phyloP scores from a whole-genome alignment of 176 grass and related monocot species.

The Carex myosuroides region DNA sequence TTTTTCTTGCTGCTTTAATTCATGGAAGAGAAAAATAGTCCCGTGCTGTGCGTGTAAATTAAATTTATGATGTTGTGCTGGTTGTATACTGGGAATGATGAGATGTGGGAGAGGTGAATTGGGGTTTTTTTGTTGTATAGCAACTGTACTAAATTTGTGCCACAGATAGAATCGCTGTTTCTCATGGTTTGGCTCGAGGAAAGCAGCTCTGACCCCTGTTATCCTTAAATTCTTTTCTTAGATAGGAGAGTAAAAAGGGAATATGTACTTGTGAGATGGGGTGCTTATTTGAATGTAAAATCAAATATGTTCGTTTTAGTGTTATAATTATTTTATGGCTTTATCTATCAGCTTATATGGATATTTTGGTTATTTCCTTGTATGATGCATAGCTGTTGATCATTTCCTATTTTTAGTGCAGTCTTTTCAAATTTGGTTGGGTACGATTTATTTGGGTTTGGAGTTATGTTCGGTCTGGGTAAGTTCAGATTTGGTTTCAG shows the following conservation, averaged over 20 bases:
- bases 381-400: neutral
- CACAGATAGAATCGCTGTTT: neutral
- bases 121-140: slow-evolving; percentile 17
- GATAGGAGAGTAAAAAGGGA: neutral
- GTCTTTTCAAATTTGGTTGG: neutral
- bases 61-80: slow-evolving; percentile 4
- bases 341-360: neutral
- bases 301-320: slow-evolving; percentile 8
- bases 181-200: neutral
- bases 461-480: neutral
- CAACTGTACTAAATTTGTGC: slow-evolving; percentile 8
- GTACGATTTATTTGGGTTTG: neutral
- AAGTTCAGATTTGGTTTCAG: neutral
- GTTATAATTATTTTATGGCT: slow-evolving; percentile 17
- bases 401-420: neutral
- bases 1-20: slow-evolving; percentile 6
- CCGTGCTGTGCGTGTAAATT: neutral
- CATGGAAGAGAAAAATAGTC: neutral
- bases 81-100: slow-evolving; percentile 11
- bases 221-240: slow-evolving; percentile 23
- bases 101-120: slow-evolving; percentile 15
- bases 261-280: neutral
- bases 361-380: neutral
- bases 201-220: slow-evolving; percentile 1
- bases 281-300: slow-evolving; percentile 17